Base-by-base conservation (phyloP, 441 rosid genomes). In the Codiaeum variegatum region DNA sequence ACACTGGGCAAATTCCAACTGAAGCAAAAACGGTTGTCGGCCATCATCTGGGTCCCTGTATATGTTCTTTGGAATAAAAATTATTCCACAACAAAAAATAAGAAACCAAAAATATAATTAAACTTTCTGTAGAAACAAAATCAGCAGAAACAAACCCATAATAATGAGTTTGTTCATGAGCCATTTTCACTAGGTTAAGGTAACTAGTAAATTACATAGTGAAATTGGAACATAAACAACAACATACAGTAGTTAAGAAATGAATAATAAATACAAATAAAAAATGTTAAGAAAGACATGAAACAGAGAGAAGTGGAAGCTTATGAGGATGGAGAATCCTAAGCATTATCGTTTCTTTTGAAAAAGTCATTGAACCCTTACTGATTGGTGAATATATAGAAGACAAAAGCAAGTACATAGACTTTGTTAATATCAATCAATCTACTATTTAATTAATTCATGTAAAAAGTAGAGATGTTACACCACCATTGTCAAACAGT, bases 31-130 rank as follows among this genome's bases (percentile, higher is more conserved):
- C 44, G 97, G 84, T 52, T 91, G 98, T 38, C 88, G 83, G 32
- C 99, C 98, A 80, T 84, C 99, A 72, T 93, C 97, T 0, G 96
- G 93, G 80, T 93, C 98, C 85, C 89, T 88, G 77, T 87, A 93
- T 19, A 84, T 73, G 66, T 75, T 89, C 76, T 85, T 91, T 0
- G 94, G 87, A 79, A 98, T 93, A 83, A 44, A 76, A 78, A 38
- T 52, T 6, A 59, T 3, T 18, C 46, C n/a, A 58, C 46, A 62
- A 7, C 51, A 31, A 6, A 47, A 51, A 52, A 60, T 9, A 60
- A 34, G 47, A 31, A 26, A 65, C 21, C 11, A 10, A 31, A 13
- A 4, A 31, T 34, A 52, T n/a, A 52, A 51, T 7, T 54, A 15
- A 54, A 29, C 8, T 59, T 60, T 54, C 19, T 8, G 23, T 2